phyloP scores from a whole-genome alignment of 2,329 filamentous ascomycete species.

The Pseudodiploospora longispora region DNA sequence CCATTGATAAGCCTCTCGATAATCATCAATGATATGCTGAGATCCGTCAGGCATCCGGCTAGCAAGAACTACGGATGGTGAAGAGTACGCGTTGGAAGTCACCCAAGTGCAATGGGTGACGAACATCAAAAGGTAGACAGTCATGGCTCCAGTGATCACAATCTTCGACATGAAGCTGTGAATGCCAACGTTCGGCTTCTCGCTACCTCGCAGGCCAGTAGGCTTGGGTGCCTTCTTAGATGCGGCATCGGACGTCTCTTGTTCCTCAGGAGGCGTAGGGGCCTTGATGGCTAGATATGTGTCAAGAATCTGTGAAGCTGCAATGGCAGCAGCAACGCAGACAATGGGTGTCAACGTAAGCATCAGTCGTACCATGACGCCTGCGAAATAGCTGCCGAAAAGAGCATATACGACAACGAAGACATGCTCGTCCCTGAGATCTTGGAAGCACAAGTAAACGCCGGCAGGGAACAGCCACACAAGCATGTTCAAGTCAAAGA shows the following conservation, averaged over 20 bases:
- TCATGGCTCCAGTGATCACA: conserved; percentile 63
- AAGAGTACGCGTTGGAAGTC: conserved; percentile 97
- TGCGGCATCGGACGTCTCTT: conserved; percentile 39
- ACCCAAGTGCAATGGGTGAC: conserved; percentile 99
- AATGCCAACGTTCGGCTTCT: conserved; percentile 71
- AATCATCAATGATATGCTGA: conserved; percentile 98
- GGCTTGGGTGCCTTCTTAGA: conserved; percentile 49
- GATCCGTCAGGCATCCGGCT: conserved; percentile 88
- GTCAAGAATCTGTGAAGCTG: conserved; percentile 80
- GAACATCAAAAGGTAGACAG: conserved; percentile 81
- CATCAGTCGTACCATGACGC: conserved; percentile 99
- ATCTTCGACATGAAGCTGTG: conserved; percentile 74
- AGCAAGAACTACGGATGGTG: conserved; percentile 90
- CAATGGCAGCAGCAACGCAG: conserved; percentile 86
- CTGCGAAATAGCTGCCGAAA: conserved; percentile 93
- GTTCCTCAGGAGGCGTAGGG: conserved; percentile 44
- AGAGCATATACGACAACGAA: conserved; percentile 97
- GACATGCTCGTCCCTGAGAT: conserved; percentile 89
- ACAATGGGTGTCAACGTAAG: conserved; percentile 93
- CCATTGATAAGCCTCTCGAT: conserved; percentile 99
- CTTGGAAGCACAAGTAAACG: conserved; percentile 96
- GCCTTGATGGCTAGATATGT: conserved; percentile 65
- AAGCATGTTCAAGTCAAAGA: conserved; percentile 96
- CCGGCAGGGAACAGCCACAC: conserved; percentile 99
- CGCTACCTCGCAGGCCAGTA: conserved; percentile 57